A percentile compares a stretch with the other conserved stretches of the same genome.
Conservation (phyloP, 2,329 filamentous ascomycete genomes). For the Paraphoma sp. region DNA sequence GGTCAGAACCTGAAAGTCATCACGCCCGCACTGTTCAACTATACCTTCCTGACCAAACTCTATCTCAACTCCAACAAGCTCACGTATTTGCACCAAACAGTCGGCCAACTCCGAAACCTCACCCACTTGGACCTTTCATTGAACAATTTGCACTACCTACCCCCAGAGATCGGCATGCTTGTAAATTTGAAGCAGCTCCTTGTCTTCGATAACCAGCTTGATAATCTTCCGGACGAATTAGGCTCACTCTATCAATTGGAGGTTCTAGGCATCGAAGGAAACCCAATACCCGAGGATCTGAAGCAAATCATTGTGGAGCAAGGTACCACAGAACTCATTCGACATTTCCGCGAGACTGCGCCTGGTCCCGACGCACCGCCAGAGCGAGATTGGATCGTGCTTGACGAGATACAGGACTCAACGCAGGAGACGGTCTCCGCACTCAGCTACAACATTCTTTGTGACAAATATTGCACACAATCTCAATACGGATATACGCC, state of each 20-base stretch:
- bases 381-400: slow-evolving; percentile 78
- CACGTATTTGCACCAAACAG: slow-evolving; percentile 75
- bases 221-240: slow-evolving; percentile 81
- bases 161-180: slow-evolving; percentile 94
- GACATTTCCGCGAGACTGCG: slow-evolving; percentile 80
- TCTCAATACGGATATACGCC: slow-evolving; percentile 91
- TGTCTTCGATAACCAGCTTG: slow-evolving; percentile 89
- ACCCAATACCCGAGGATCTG: slow-evolving; percentile 77
- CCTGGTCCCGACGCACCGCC: slow-evolving; percentile 79
- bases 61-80: slow-evolving; percentile 95
- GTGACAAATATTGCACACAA: slow-evolving; percentile 88
- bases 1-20: slow-evolving; percentile 92
- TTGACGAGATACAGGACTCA: slow-evolving; percentile 63
- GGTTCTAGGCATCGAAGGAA: slow-evolving; percentile 89
- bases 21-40: slow-evolving; percentile 78
- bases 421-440: slow-evolving; percentile 75
- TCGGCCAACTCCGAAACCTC: slow-evolving; percentile 82
- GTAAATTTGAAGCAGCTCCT: slow-evolving; percentile 86
- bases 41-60: slow-evolving; percentile 87
- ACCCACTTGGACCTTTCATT: slow-evolving; percentile 85
- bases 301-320: slow-evolving; percentile 86
- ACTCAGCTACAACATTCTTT: slow-evolving; percentile 94
- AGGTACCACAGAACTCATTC: slow-evolving; percentile 85
- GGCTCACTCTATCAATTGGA: slow-evolving; percentile 89
- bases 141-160: slow-evolving; percentile 83